Conservation (phyloP, 2,329 filamentous ascomycete genomes). For the Aspergillus ustus region DNA sequence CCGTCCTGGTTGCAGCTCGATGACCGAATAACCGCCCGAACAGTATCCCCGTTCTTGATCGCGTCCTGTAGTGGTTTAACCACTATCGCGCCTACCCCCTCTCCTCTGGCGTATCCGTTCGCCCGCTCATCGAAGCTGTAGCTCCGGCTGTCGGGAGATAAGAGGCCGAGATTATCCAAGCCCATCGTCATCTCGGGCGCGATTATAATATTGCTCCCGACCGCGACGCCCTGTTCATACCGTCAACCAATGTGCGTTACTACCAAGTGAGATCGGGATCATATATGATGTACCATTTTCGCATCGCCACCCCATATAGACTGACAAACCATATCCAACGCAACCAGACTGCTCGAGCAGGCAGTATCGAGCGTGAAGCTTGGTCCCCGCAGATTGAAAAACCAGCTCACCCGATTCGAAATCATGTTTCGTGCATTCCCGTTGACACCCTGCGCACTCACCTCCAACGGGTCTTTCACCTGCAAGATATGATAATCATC, state of each 20-base stretch:
- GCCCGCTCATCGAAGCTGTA: slow-evolving; percentile 61
- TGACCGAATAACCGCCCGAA: slow-evolving; percentile 41
- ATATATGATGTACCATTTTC: slow-evolving; percentile 1
- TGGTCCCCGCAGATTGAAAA: slow-evolving; percentile 35
- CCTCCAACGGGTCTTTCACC: slow-evolving; percentile 24
- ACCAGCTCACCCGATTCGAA: slow-evolving; percentile 37
- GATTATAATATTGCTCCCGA: slow-evolving; percentile 25
- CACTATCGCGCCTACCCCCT: slow-evolving; percentile 63
- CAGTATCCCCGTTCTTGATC: slow-evolving; percentile 59
- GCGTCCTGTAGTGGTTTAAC: slow-evolving; percentile 62
- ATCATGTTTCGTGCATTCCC: slow-evolving; percentile 17
- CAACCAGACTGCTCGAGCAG: slow-evolving; percentile 31
- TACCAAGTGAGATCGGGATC: neutral
- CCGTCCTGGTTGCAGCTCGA: slow-evolving; percentile 42
- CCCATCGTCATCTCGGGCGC: slow-evolving; percentile 40
- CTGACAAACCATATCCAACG: slow-evolving; percentile 34
- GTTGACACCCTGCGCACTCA: neutral
- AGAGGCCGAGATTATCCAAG: slow-evolving; percentile 34
- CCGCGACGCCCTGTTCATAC: neutral
- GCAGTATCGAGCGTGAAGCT: slow-evolving; percentile 36
- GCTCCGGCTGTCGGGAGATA: slow-evolving; percentile 52
- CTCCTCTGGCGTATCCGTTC: slow-evolving; percentile 68
- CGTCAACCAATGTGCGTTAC: slow-evolving; percentile 24
- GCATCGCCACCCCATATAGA: slow-evolving; percentile 20
- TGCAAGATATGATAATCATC: slow-evolving; percentile 35